These are phyloP conservation scores for Hypoxylon sp. DNA, from an alignment of 2,329 filamentous ascomycete genomes.

Conservation along the genomic window DNA sequence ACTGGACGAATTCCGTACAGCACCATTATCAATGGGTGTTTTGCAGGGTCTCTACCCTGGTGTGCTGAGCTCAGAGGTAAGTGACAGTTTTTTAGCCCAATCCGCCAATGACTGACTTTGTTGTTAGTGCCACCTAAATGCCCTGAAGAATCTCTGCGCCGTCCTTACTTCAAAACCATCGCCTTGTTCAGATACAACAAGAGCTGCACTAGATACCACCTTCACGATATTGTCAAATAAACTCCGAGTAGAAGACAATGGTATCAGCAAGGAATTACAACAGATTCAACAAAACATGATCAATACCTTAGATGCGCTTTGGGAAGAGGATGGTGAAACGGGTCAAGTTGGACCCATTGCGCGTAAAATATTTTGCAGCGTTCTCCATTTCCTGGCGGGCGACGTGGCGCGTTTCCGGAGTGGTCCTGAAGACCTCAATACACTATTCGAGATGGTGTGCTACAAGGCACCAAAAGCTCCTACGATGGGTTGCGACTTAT, in stretches of 20 bases:
- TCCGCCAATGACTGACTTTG: conserved; percentile 9
- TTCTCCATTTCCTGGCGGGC: conserved; percentile 52
- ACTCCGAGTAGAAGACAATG: conserved; percentile 36
- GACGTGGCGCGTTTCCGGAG: conserved; percentile 49
- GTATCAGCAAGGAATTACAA: conserved; percentile 15
- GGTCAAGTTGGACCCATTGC: conserved; percentile 7
- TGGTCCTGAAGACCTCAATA: conserved; percentile 31
- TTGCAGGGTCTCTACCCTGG: conserved; percentile 50
- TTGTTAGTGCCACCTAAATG: conserved; percentile 40
- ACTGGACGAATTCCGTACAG: conserved; percentile 45
- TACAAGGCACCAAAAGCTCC: conserved; percentile 32
- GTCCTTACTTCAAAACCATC: conserved; percentile 27
- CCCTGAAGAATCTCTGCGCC: conserved; percentile 39
- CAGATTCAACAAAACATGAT: conserved; percentile 39
- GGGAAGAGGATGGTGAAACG: neutral
- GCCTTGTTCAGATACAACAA: conserved; percentile 41
- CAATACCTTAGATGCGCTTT: conserved; percentile 15
- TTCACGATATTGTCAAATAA: conserved; percentile 50
- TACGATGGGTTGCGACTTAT: conserved; percentile 47
- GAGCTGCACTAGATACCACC: conserved; percentile 47
- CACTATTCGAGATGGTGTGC: conserved; percentile 44
- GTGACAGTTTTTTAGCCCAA: conserved; percentile 10
- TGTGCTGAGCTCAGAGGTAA: conserved; percentile 45
- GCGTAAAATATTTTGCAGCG: conserved; percentile 47
- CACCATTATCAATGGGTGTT: conserved; percentile 51